Base-by-base conservation (phyloP, 768 basidiomycete species). In the Pulveroboletus sp. region DNA sequence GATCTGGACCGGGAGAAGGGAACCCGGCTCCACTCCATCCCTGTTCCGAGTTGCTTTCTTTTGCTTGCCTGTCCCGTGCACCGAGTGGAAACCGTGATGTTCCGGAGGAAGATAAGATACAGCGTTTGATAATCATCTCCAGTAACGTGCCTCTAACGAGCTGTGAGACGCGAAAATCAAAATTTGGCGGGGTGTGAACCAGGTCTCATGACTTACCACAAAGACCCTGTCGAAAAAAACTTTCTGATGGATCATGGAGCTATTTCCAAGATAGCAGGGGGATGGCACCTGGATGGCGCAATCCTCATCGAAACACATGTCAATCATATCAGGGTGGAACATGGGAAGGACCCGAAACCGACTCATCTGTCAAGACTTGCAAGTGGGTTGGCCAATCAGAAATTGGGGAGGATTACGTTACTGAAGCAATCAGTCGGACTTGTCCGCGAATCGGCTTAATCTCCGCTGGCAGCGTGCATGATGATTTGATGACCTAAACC, bases 311-410 rank as follows among this genome's bases (percentile, higher is more conserved):
- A 32, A 23, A 35, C 17, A 5, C 43, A 49, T 13, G 40, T 49
- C 42, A 44, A 57, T 21, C 34, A n/a, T 40, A 50, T 52, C 54
- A 57, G 44, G 39, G 32, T 45, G 36, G 24, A 49, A 49, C 47
- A 50, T 52, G 8, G 47, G 34, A 25, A 33, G n/a, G 7, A 20
- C 20, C 39, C 38, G 20, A 45, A 40, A 43, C 9, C 31, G 43
- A n/a, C n/a, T 17, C 34, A 23, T n/a, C 43, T 46, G 43, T 40
- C 34, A 37, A 27, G 21, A 14, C 16, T 35, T 29, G 8, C 11
- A n/a, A 36, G 25, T 44, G 19, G 25, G 36, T 42, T 29, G 44
- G 20, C 42, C 48, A 41, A 58, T 55, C 47, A 34, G 17, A 25
- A 0, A 24, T 20, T 10, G 19, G 27, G 23, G 7, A 12, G 23